Base-by-base conservation (phyloP, 352 stramenopile species). In the Globisporangium spinosum region DNA sequence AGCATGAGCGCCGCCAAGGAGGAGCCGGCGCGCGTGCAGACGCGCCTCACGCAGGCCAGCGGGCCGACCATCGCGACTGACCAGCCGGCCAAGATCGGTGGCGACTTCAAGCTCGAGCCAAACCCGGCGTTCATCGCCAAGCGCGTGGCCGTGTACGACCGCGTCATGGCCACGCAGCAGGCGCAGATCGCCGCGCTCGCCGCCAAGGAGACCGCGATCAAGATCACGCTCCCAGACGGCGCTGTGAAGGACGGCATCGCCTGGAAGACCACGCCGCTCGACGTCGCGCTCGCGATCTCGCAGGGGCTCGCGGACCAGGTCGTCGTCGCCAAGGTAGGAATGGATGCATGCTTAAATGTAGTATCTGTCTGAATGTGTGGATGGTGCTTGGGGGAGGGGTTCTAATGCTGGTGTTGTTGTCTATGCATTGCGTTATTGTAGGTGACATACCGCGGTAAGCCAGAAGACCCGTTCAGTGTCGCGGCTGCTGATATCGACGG, bases 161-260 rank as follows among this genome's bases (percentile, higher is more conserved):
- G 85, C 67, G 73, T 96, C 32, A 94, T 94, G 76, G 79, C 75
- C 20, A 65, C 43, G 59, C 87, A 95, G 74, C 77, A 85, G 70
- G 75, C 84, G 61, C 68, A 89, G 68, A 78, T 96, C 57, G 82
- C 83, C 67, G 76, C 90, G 40, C 70, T 91, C 58, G 77, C 75
- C 9, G 98, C 98, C 68, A 85, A 89, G 27, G 83, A 91, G 49
- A 85, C 89, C 55, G 75, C 89, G 58, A 99, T 99, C 73, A 89
- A 80, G 49, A 94, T 99, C 68, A 99, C 96, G 43, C 85, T 99
- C 57, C 98, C 98, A 0, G 98, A 99, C 78, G 98, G 98, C 47
- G 97, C 79, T 3, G 74, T 97, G 29, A 95, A 97, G 78, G 82
- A 97, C 23, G 97, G 96, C 40, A 64, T 90, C 10, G 92, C 90